Base-by-base conservation (phyloP, 768 basidiomycete species). In the Hydnomerulius pinastri region DNA sequence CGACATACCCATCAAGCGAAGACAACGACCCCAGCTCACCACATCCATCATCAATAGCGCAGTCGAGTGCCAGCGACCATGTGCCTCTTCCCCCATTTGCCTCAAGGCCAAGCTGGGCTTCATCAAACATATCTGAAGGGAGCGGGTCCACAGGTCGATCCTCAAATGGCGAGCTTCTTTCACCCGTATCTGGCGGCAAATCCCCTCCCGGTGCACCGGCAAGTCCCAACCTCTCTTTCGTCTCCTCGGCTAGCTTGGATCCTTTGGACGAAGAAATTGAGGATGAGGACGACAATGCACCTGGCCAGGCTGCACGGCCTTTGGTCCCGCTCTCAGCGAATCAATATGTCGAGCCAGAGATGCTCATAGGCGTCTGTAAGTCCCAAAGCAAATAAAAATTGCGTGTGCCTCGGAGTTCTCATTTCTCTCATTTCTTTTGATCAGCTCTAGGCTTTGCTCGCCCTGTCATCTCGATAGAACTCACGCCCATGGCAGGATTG, bases 371-470 rank as follows among this genome's bases (percentile, higher is more conserved):
- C 35, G 71, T 89, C 57, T 82, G 87, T 90, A 61, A 64, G 87
- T 84, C 33, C 32, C 56, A 27, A 51, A 48, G 53, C 30, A 21
- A n/a, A 28, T 20, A n/a, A n/a, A n/a, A n/a, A n/a, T n/a, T n/a
- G n/a, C n/a, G n/a, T n/a, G n/a, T n/a, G n/a, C n/a, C n/a, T n/a
- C n/a, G n/a, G n/a, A n/a, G n/a, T n/a, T n/a, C n/a, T 9, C 24
- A 7, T 6, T 24, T 21, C 2, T 51, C 6, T 8, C 30, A 15
- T 24, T 23, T 23, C 39, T 40, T 21, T 30, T 66, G 40, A 66
- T 30, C 54, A 91, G 90, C 88, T 12, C 76, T 90, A 54, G 86
- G 86, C 3, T 90, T 90, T 59, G 64, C 67, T 38, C 67, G 76
- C 25, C 87, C 90, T 0, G 67, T 73, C 2, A 80, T 90, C 46